These are phyloP conservation scores for Spiromastix sp. DNA, from an alignment of 2,329 filamentous ascomycete species.

Conservation along the genomic window DNA sequence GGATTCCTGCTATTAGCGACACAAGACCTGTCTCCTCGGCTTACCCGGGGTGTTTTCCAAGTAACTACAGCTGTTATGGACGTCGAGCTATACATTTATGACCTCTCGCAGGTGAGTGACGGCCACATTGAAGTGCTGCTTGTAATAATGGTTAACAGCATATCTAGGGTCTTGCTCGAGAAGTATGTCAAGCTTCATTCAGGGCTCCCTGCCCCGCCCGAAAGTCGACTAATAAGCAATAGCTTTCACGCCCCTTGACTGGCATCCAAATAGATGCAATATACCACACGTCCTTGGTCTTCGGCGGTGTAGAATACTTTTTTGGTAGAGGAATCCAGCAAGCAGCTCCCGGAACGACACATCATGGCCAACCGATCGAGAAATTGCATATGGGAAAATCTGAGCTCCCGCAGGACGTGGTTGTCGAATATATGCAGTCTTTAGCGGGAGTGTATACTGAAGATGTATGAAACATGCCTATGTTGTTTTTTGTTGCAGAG, in stretches of 20 bases:
- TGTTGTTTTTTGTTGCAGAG: background rate
- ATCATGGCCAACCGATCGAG: constrained; percentile 77
- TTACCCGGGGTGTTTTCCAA: too few relatives aligned
- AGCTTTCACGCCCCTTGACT: constrained; percentile 50
- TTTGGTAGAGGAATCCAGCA: constrained; percentile 82
- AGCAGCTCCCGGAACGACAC: constrained; percentile 69
- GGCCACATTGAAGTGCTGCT: too few relatives aligned
- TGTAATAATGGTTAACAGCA: constrained; percentile 5
- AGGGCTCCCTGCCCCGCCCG: background rate
- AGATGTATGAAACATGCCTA: constrained; percentile 41
- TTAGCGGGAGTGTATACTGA: constrained; percentile 71
- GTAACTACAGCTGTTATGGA: too few relatives aligned
- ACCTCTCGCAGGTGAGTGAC: constrained; percentile 58
- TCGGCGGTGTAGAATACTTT: constrained; percentile 78
- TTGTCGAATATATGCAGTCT: constrained; percentile 80
- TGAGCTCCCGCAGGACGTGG: constrained; percentile 65
- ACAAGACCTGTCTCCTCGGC: too few relatives aligned
- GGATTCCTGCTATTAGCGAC: too few relatives aligned
- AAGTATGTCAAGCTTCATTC: constrained; percentile 23
- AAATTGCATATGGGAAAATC: constrained; percentile 65
- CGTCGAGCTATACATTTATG: constrained; percentile 67
- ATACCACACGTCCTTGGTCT: constrained; percentile 85
- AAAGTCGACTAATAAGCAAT: constrained; percentile 7
- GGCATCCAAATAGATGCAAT: constrained; percentile 76
- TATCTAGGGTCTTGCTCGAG: constrained; percentile 43